Percentiles rank a stretch among this genome's conserved stretches.
These are phyloP conservation scores for Aplosporella prunicola DNA, from an alignment of 2,329 filamentous ascomycete genomes.

Conservation along the genomic window DNA sequence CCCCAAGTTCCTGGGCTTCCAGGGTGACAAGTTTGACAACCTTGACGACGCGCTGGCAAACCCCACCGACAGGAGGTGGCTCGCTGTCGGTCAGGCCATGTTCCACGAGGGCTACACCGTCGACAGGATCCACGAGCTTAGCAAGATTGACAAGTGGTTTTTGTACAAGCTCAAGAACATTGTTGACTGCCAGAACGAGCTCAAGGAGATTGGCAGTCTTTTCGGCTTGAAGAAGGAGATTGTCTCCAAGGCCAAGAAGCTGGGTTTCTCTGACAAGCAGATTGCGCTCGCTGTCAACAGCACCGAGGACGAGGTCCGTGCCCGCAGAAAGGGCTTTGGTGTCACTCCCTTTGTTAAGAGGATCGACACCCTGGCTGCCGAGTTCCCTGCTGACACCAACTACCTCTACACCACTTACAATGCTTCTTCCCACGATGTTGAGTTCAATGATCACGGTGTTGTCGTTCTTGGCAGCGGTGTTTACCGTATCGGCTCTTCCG, in stretches of 20 bases:
- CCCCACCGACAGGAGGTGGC: constrained; percentile 92
- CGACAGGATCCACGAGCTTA: constrained; percentile 82
- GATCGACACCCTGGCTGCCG: constrained; percentile 93
- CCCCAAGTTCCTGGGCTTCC: constrained; percentile 82
- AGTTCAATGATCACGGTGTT: constrained; percentile 84
- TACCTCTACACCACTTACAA: constrained; percentile 98
- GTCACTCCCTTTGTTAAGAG: constrained; percentile 96
- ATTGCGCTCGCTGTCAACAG: constrained; percentile 79
- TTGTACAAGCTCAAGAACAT: constrained; percentile 97
- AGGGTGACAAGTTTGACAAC: constrained; percentile 89
- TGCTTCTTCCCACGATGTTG: constrained; percentile 83
- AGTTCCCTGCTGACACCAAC: constrained; percentile 92
- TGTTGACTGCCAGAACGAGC: constrained; percentile 77
- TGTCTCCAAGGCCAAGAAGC: constrained; percentile 85
- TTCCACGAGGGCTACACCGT: constrained; percentile 93
- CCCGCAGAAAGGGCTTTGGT: constrained; percentile 72
- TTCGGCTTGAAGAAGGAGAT: constrained; percentile 81
- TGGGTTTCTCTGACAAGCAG: constrained; percentile 95
- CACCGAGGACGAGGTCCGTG: constrained; percentile 83
- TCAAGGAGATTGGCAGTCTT: constrained; percentile 74
- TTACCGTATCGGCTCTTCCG: constrained; percentile 93
- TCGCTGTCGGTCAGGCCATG: constrained; percentile 96
- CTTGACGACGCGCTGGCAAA: constrained; percentile 83
- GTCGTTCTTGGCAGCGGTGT: constrained; percentile 89
- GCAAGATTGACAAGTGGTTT: constrained; percentile 99